A percentile compares a stretch with the other conserved stretches of the same genome.
Evolutionary conservation across 2,329 filamentous ascomycete genomes (phyloP).

Genomic region (Dendrostoma leiphaemia): DNA sequence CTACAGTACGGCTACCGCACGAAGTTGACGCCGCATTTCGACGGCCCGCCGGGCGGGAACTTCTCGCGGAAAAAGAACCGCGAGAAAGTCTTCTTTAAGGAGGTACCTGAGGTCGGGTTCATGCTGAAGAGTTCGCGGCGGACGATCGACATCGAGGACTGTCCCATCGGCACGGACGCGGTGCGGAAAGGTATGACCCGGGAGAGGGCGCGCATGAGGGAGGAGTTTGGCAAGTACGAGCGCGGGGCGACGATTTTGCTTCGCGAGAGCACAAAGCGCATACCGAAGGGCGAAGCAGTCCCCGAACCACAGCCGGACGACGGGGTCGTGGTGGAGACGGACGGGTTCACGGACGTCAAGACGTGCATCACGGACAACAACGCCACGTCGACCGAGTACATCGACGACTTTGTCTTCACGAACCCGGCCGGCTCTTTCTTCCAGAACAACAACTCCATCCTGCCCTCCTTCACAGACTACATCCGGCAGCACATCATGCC

Average conservation of each 20-base stretch:
- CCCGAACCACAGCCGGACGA: constrained; percentile 35
- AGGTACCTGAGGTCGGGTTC: constrained; percentile 82
- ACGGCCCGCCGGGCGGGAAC: constrained; percentile 63
- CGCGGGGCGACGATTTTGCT: constrained; percentile 85
- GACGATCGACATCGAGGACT: constrained; percentile 95
- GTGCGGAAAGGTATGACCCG: constrained; percentile 75
- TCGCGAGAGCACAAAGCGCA: constrained; percentile 77
- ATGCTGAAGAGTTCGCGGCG: constrained; percentile 77
- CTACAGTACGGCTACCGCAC: constrained; percentile 92
- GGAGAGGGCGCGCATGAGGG: constrained; percentile 73
- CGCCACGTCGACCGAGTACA: constrained; percentile 79
- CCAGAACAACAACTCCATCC: constrained; percentile 99
- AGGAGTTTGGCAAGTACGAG: constrained; percentile 69
- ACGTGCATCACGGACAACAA: constrained; percentile 87
- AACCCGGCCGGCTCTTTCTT: constrained; percentile 96
- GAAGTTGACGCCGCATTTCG: constrained; percentile 95
- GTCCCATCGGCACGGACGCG: constrained; percentile 87
- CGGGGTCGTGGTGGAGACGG: constrained; percentile 51
- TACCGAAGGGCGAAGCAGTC: constrained; percentile 47
- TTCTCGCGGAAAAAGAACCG: constrained; percentile 50
- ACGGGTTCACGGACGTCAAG: constrained; percentile 71
- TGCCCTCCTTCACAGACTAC: constrained; percentile 81
- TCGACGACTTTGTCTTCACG: constrained; percentile 79
- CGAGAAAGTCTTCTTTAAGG: constrained; percentile 47
- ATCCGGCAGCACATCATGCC: constrained; percentile 77